Evolutionary conservation across 2,329 filamentous ascomycete species (phyloP), one percentile per base, ranked within the genome.

Genomic region (Acephala macrosclerotiorum): DNA sequence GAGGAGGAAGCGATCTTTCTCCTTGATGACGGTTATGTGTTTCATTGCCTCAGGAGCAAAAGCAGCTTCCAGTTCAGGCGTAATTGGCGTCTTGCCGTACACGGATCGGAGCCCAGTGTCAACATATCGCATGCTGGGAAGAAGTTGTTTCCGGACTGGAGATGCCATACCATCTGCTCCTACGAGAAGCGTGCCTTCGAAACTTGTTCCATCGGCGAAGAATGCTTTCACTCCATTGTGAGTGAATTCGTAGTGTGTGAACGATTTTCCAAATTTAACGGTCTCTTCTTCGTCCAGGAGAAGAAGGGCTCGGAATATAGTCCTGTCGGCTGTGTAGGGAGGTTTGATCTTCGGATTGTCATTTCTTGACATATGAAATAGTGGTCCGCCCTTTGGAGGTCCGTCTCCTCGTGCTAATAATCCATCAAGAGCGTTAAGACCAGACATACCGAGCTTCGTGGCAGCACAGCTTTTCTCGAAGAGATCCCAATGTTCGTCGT

Each of bases 101-200:
- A 82, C 74, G 29, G 76, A 76, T 12, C 78, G 71, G 18, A 75
- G 75, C 9, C 76, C 73, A 0, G 79, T 79, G 65, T 83, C 80
- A 4, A 82, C 58, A 4, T 75, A 64, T 22, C 72, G 66, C 40
- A 76, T 74, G 0, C 74, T 60, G 0, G 80, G 80, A 2, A 81
- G 65, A 20, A 77, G 68, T 61, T 81, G 80, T 33, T 70, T 76
- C 6, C 80, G 73, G 18, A 81, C 74, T 6, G 57, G 63, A 9
- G 78, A 81, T 5, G 74, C 64, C 5, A 73, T 67, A 4, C 80
- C 80, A 66, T 82, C 80, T 1, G 79, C 79, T 3, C 80, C 80
- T 12, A 82, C 73, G 2, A 82, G 73, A 3, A 81, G 64, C 1
- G 70, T 69, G 0, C 79, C 79, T 0, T 69, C 55, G 22, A 73